Evolutionary conservation across 192 early-diverging fungal genomes (phyloP), one percentile per base, ranked within the genome.

Genomic region (Haplosporangium gracile): DNA sequence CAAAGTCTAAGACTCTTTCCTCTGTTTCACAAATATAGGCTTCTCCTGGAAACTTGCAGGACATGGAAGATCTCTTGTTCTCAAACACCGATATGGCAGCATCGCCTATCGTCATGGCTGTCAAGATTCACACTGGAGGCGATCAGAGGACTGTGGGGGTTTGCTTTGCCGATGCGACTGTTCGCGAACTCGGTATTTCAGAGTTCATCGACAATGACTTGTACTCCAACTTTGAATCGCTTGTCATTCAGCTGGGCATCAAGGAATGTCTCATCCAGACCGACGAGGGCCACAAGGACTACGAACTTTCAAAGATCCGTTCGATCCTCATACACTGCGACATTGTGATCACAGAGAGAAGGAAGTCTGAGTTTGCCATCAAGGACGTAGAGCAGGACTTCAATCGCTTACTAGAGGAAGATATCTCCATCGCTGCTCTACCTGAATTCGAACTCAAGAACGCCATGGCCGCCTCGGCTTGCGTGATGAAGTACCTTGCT

Each of bases 131-230:
- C 13, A 71, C 80, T 1, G 93, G 89, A 71, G 90, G 88, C 18
- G 92, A 94, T 39, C 92, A 97, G 74, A 94, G 94, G 90, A 82
- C 90, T 9, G 93, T 98, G n/a, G 97, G 98, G 2, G 95, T 97
- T 9, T 94, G 97, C 7, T 97, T 96, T 86, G 94, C 96, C 4
- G 98, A 99, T 80, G 94, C 97, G 1, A 95, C 97, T 2, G 92
- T 93, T 73, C 92, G 95, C 18, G 91, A 89, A 26, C 88, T 99
- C 29, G 97, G 96, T 5, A 92, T 98, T 36, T 82, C 94, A 65
- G 96, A 99, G 89, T 99, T 99, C 88, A 87, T 96, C 15, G 98
- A 99, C 90, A 97, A 96, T 80, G 97, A 98, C 57, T 91, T 96
- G 9, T 97, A 95, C 82, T 96, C 97, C 22, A 98, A 98, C 78